Percentiles rank a stretch among this genome's conserved stretches.
These are phyloP conservation scores for Babesia ovis DNA, from an alignment of 169 alveolate genomes.

Conservation along the genomic window DNA sequence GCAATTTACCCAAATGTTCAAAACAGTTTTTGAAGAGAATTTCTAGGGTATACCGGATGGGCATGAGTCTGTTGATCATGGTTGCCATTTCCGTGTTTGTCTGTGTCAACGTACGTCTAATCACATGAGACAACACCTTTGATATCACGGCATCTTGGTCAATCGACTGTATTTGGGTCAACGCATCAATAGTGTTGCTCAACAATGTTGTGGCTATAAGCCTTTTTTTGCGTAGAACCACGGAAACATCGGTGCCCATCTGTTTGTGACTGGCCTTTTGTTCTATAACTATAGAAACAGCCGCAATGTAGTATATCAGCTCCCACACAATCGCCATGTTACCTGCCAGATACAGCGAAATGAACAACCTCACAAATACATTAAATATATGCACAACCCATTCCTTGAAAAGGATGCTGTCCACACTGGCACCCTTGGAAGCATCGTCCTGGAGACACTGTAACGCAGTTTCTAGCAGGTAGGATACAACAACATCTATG, in stretches of 20 bases:
- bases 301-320: constrained; percentile 26
- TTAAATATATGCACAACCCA: constrained; percentile 39
- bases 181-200: constrained; percentile 8
- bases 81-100: background rate
- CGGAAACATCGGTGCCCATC: background rate
- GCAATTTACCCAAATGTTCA: constrained; percentile 27
- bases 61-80: background rate
- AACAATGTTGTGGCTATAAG: constrained; percentile 10
- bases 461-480: constrained; percentile 27
- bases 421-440: background rate
- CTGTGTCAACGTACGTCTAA: background rate
- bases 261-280: background rate
- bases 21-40: constrained; percentile 20
- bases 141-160: background rate
- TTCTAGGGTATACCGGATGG: constrained; percentile 32
- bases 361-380: constrained; percentile 17
- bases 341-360: constrained; percentile 16
- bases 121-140: constrained; percentile 2
- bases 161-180: background rate
- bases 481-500: constrained; percentile 6
- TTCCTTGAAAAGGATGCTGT: constrained; percentile 35
- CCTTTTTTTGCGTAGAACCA: background rate
- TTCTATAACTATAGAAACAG: background rate
- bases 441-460: constrained; percentile 32
- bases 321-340: constrained; percentile 22